phyloP scores from a whole-genome alignment of 495 filamentous ascomycete species.

The Penicillium verhagenii region DNA sequence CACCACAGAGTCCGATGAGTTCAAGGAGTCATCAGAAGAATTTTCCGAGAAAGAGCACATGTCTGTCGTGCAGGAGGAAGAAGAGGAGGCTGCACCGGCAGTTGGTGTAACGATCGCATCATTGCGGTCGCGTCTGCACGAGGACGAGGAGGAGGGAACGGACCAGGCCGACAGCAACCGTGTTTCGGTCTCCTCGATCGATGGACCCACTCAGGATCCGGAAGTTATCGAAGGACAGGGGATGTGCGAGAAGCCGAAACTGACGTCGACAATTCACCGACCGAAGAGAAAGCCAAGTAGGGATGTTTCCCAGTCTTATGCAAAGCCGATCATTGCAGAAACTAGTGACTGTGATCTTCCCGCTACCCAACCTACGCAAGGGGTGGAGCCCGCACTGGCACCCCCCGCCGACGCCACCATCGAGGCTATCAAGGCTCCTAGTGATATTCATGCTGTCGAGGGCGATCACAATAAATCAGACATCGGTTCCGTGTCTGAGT shows the following conservation, averaged over 20 bases:
- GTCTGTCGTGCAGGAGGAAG: constrained; percentile 27
- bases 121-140: constrained; percentile 17
- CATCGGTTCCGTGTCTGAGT: constrained; percentile 11
- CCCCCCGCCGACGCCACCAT: constrained; percentile 20
- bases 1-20: constrained; percentile 17
- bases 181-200: constrained; percentile 23
- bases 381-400: constrained; percentile 24
- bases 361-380: constrained; percentile 30
- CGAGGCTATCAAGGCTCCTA: constrained; percentile 26
- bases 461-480: constrained; percentile 22
- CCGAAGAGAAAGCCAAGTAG: constrained; percentile 36
- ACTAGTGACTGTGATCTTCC: constrained; percentile 23
- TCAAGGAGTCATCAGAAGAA: constrained; percentile 9
- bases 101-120: constrained; percentile 24
- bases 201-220: constrained; percentile 19
- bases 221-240: constrained; percentile 42
- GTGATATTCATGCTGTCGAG: constrained; percentile 18
- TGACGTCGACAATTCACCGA: constrained; percentile 30
- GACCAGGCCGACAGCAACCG: constrained; percentile 25
- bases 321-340: constrained; percentile 26
- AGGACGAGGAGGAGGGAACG: constrained; percentile 22
- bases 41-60: constrained; percentile 19
- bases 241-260: constrained; percentile 33
- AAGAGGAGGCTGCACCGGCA: constrained; percentile 16
- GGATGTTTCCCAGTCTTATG: constrained; percentile 24